Evolutionary conservation across 2,329 filamentous ascomycete species (phyloP).

Genomic region (Scytalidium sp.): DNA sequence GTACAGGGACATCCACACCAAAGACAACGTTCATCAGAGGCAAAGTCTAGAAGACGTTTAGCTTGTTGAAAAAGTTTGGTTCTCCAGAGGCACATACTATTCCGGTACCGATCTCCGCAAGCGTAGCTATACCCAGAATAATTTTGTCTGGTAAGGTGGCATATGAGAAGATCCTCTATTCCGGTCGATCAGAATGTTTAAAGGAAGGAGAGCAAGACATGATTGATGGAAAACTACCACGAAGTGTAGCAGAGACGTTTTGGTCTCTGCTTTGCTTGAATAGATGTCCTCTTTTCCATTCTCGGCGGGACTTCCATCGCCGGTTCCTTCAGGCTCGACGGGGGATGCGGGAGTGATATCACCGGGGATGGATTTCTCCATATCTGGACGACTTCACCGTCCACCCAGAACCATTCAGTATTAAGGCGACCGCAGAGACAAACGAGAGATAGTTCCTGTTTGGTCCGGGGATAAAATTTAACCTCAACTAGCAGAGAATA

Average conservation of each 20-base stretch:
- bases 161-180: constrained; percentile 24
- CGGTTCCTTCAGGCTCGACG: background rate
- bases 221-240: constrained; percentile 9
- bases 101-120: constrained; percentile 21
- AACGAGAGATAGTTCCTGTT: no score
- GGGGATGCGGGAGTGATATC: background rate
- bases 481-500: no score
- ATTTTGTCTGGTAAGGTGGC: constrained; percentile 19
- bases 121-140: constrained; percentile 14
- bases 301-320: background rate
- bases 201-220: background rate
- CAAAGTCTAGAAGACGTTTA: constrained; percentile 37
- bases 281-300: constrained; percentile 16
- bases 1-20: constrained; percentile 33
- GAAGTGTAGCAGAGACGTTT: constrained; percentile 19
- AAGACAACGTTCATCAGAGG: constrained; percentile 60
- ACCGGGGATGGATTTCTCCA: background rate
- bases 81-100: constrained; percentile 12
- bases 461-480: no score
- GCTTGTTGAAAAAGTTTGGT: background rate
- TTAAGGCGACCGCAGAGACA: no score
- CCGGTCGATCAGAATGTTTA: background rate
- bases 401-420: background rate
- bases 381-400: background rate
- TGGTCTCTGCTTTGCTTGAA: constrained; percentile 20